Evolutionary conservation across 345 rosid genomes (phyloP).

Genomic region (Pistacia integerrima): DNA sequence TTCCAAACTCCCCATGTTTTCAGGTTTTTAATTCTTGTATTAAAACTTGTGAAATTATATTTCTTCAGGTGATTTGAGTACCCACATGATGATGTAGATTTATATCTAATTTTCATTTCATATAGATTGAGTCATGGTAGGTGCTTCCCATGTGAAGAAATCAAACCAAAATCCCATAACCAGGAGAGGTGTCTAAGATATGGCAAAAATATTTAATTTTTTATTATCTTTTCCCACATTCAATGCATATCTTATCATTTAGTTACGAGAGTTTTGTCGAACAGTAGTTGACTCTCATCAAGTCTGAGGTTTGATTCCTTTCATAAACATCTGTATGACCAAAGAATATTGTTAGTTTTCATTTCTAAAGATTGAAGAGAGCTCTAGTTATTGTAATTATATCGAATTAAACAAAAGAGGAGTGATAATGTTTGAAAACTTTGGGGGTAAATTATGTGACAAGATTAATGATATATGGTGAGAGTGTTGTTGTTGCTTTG

Average conservation of each 20-base stretch:
- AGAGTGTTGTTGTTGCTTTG: neutral
- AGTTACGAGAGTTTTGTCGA: too few species aligned
- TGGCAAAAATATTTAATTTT: neutral
- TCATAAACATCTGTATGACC: too few species aligned
- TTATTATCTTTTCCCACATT: too few species aligned
- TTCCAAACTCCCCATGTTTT: neutral
- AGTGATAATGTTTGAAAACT: neutral
- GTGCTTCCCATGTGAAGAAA: conserved; percentile 22
- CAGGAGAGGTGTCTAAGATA: neutral
- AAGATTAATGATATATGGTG: conserved; percentile 1
- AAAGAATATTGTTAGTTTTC: too few species aligned
- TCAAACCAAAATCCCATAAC: conserved; percentile 8
- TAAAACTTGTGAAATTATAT: neutral
- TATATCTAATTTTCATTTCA: neutral
- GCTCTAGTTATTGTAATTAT: too few species aligned
- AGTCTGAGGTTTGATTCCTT: too few species aligned
- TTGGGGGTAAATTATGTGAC: neutral
- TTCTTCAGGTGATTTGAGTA: neutral
- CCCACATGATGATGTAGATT: neutral
- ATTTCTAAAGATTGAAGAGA: too few species aligned
- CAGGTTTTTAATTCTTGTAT: too few species aligned
- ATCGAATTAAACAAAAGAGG: too few species aligned
- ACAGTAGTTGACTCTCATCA: too few species aligned
- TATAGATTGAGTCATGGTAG: neutral
- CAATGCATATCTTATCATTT: too few species aligned